Evolutionary conservation across 805 yeast genomes (phyloP).

Genomic region (Vanderwaltozyma tropicalis): DNA sequence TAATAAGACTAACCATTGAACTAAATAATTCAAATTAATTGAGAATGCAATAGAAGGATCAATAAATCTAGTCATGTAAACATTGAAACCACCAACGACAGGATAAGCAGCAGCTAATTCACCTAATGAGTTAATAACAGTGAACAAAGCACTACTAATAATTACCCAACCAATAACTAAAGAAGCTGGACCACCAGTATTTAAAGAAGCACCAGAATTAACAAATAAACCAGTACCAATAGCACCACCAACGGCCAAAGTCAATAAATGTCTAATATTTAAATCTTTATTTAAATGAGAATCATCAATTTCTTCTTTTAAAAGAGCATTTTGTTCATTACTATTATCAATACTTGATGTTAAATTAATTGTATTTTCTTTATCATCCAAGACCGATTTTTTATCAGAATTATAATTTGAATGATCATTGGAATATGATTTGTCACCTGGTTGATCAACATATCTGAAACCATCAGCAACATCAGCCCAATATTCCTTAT

Average conservation of each 20-base stretch:
- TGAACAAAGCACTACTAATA: conserved; percentile 48
- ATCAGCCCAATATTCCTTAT: conserved; percentile 12
- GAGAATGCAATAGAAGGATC: conserved; percentile 50
- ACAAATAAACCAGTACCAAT: conserved; percentile 62
- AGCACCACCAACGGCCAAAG: conserved; percentile 60
- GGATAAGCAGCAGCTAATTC: conserved; percentile 46
- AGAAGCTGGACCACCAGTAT: conserved; percentile 56
- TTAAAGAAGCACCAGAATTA: conserved; percentile 51
- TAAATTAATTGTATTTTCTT: neutral
- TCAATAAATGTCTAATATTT: conserved; percentile 39
- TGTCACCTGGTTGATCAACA: conserved; percentile 1
- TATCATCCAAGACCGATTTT: neutral
- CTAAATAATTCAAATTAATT: conserved; percentile 42
- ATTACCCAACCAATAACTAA: conserved; percentile 46
- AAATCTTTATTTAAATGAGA: conserved; percentile 16
- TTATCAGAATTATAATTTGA: neutral
- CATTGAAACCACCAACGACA: conserved; percentile 43
- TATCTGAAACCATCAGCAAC: conserved; percentile 13
- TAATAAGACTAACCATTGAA: conserved; percentile 48
- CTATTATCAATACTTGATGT: neutral
- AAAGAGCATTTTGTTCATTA: neutral
- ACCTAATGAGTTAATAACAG: conserved; percentile 46
- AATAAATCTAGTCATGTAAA: conserved; percentile 38
- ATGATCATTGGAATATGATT: neutral
- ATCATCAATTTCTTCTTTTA: conserved; percentile 9